Evolutionary conservation across 2,329 filamentous ascomycete genomes (phyloP), one percentile per base, ranked within the genome.

Genomic region (Pseudopithomyces maydicus): DNA sequence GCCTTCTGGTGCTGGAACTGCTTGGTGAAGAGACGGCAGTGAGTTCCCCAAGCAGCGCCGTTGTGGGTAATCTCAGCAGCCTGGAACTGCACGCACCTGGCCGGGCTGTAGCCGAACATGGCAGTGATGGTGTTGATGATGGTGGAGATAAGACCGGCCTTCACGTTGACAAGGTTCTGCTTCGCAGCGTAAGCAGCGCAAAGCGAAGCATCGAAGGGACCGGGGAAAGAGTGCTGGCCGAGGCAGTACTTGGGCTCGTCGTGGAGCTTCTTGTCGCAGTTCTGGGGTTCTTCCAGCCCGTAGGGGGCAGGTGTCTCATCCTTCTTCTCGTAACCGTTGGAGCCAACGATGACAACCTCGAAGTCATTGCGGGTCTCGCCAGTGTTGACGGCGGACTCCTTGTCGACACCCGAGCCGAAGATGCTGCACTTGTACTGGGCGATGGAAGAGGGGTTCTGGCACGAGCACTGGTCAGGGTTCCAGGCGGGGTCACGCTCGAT

Each of bases 271-370:
- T 47, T 36, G 32, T 58, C 61, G 58, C 66, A 68, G 56, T 61
- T 42, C 55, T 67, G 61, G 56, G 66, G 57, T 62, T 64, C 54
- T 55, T 63, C 61, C 58, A 64, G 50, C 49, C 58, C 54, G 66
- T 64, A 55, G 59, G 61, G 57, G 23, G 63, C 57, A 58, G 66
- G 64, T 51, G 46, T 58, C 55, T 58, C 58, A 22, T 56, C 54
- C 19, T 35, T 45, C 61, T 70, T 71, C 63, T 70, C 63, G 59
- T 74, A 73, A 29, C 72, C 71, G 57, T 74, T 74, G 45, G 63
- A 68, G 6, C 60, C 71, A 26, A 66, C 71, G 47, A 74, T 71
- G 54, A 72, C 61, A 36, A 73, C 67, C 33, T 70, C 55, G 57
- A 72, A 73, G 29, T 66, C 53, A 12, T 62, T 58, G 38, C 65